A percentile compares a stretch with the other conserved stretches of the same genome.
phyloP scores from a whole-genome alignment of 768 basidiomycete genomes.

The Russula vinacea region DNA sequence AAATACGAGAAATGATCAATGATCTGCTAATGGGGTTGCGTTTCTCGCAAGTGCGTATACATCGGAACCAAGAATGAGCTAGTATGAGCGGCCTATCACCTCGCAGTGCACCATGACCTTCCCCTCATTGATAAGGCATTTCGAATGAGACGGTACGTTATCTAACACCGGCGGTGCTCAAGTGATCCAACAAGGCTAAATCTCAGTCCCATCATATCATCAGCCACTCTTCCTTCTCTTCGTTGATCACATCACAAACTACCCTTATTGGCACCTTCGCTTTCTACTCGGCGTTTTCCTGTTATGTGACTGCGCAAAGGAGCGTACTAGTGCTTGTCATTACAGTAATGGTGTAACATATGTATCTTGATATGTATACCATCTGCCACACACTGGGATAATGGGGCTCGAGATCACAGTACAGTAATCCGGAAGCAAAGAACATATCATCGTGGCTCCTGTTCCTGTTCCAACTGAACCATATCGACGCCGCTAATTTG shows the following conservation, averaged over 20 bases:
- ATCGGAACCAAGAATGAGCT: background rate
- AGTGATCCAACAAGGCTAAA: constrained; percentile 14
- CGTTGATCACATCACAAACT: constrained; percentile 19
- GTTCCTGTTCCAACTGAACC: background rate
- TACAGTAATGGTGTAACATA: no score
- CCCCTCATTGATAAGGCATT: constrained; percentile 11
- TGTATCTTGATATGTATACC: no score
- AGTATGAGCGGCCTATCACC: constrained; percentile 6
- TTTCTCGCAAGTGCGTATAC: background rate
- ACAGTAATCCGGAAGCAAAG: background rate
- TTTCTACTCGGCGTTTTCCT: constrained; percentile 5
- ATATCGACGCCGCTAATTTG: constrained; percentile 14
- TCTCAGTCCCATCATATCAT: constrained; percentile 13
- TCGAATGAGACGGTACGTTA: background rate
- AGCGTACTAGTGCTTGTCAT: no score
- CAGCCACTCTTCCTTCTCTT: constrained; percentile 9
- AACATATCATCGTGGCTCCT: background rate
- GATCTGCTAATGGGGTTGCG: background rate
- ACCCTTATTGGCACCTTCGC: background rate
- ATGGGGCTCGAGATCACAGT: background rate
- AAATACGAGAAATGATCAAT: background rate
- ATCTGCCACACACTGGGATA: background rate
- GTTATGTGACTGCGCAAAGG: background rate
- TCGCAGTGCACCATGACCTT: background rate
- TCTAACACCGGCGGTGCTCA: background rate